A percentile compares a stretch with the other conserved stretches of the same genome.
phyloP scores from a whole-genome alignment of 306 rosid genomes.

The Abrus precatorius region DNA sequence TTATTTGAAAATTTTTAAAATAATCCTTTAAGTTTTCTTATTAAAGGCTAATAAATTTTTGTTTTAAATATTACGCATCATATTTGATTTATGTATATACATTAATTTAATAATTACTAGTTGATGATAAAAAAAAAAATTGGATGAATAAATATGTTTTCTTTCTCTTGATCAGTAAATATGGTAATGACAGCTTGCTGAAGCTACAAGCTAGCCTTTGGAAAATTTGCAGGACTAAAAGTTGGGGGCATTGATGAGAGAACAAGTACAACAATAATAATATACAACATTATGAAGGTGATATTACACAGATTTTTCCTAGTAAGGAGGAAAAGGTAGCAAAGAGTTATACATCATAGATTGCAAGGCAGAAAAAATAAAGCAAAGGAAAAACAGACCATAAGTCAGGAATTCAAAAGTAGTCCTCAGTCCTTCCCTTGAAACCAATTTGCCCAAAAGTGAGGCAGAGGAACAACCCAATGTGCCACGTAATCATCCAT shows the following conservation, averaged over 20 bases:
- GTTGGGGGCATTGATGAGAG: conserved; percentile 11
- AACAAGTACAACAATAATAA: conserved; percentile 32
- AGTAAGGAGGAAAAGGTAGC: conserved; percentile 31
- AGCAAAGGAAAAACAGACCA: conserved; percentile 25
- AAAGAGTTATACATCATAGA: conserved; percentile 40
- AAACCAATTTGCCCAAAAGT: conserved; percentile 97
- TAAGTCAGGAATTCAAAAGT: conserved; percentile 59
- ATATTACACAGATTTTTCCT: conserved; percentile 39
- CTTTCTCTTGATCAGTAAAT: neutral
- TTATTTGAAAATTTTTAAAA: too few relatives aligned
- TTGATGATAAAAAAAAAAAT: neutral
- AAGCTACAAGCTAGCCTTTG: neutral
- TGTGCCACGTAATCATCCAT: conserved; percentile 91
- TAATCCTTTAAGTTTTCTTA: neutral
- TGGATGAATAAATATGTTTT: neutral
- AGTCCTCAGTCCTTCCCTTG: conserved; percentile 93
- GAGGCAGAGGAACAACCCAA: conserved; percentile 79
- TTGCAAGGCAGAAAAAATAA: conserved; percentile 24
- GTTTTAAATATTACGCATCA: neutral
- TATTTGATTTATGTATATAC: neutral
- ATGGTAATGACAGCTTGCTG: neutral
- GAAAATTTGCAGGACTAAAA: conserved; percentile 15
- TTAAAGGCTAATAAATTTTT: neutral
- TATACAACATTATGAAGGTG: conserved; percentile 46
- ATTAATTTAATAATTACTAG: neutral